Evolutionary conservation across 306 rosid species (phyloP).

Genomic region (Casuarina glauca): DNA sequence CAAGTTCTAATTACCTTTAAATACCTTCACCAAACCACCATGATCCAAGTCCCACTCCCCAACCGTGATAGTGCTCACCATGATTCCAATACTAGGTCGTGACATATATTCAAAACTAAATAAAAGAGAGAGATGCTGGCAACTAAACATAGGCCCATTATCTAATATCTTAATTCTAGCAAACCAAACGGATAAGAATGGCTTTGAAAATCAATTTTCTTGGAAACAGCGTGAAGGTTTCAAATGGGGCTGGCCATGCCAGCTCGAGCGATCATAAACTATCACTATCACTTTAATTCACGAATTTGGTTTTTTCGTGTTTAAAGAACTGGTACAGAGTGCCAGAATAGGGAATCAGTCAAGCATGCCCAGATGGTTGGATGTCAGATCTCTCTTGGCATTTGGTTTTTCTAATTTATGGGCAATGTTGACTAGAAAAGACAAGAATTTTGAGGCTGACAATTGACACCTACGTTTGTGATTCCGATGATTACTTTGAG

Average conservation of each 20-base stretch:
- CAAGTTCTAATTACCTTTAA: too few species aligned
- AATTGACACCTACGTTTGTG: background rate
- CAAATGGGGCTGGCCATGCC: background rate
- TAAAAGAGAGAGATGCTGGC: too few species aligned
- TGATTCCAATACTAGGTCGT: too few species aligned
- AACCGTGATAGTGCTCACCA: too few species aligned
- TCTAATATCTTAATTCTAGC: too few species aligned
- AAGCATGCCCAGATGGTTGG: background rate
- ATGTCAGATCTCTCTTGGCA: background rate
- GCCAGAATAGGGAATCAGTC: background rate
- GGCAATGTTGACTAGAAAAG: background rate
- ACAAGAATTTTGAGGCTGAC: background rate
- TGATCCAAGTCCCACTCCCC: too few species aligned
- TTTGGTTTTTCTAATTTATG: background rate
- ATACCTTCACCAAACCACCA: too few species aligned
- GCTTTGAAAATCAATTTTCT: background rate
- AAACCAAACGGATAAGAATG: constrained; percentile 32
- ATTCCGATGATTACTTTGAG: too few species aligned
- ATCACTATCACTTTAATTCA: background rate
- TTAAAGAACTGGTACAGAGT: background rate
- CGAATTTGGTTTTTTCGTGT: background rate
- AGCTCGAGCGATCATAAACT: background rate
- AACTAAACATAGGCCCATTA: too few species aligned
- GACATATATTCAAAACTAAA: too few species aligned
- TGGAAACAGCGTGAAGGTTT: background rate